Evolutionary conservation across 1,284 basidiomycete genomes (phyloP), one percentile per base, ranked within the genome.

Genomic region (Cystobasidiaceae sp.): DNA sequence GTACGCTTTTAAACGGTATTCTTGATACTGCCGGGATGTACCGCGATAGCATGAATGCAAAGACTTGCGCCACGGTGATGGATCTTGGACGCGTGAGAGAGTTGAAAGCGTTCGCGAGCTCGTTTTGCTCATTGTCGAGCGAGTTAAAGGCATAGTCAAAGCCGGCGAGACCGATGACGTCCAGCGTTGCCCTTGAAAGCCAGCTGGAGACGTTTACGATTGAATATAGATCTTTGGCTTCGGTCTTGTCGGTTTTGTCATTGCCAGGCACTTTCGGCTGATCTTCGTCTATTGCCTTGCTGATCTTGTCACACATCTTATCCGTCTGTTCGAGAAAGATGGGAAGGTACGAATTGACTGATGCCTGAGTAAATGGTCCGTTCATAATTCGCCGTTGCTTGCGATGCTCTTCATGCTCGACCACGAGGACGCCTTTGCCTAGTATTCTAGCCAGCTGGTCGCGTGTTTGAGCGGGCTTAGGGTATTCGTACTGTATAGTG

Each of bases 111-210:
- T 77, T 70, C n/a, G 83, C 80, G 30, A 87, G 81, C 71, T 85
- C 83, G 73, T 83, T 80, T 50, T 75, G 79, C 30, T 76, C 71
- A 62, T 78, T 77, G 1, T 66, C 54, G 8, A 77, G 70, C 27
- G 77, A 73, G 55, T 83, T 77, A 76, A 87, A 86, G 23, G 78
- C 70, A 75, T 87, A 87, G 50, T 82, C 83, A 71, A 87, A 87
- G 7, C 82, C 85, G 19, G 87, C 84, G 44, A 85, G 78, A 6
- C 86, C 86, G 60, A 90, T 87, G 43, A 86, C 81, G 70, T 88
- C 87, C 15, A 88, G 78, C 0, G 86, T 86, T 8, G 85, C 82
- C 32, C 83, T 81, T 1, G 80, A 82, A 8, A 88, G 79, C 81
- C 82, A 86, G 19, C 78, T 72, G 58, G 86, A 77, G n/a, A 83